Base-by-base conservation (phyloP, 2,329 filamentous ascomycete species). In the Ceratocystis ficicola region DNA sequence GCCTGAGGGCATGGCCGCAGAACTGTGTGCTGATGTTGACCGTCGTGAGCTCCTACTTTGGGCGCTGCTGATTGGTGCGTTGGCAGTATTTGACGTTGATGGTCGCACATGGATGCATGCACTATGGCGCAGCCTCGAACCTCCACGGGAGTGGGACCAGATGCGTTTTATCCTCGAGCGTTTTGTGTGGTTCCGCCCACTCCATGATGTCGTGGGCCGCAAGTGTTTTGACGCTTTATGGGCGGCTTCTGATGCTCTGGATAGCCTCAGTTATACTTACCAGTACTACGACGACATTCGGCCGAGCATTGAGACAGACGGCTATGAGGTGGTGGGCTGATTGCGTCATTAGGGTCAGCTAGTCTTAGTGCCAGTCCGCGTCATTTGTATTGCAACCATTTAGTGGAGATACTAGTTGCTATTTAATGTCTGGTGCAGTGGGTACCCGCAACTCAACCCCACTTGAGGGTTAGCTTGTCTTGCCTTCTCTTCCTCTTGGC, bases 181-280 rank as follows among this genome's bases (percentile, higher is more conserved):
- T 20, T 67, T 65, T 52, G 66, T 67, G 25, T 67, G 66, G 66
- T 67, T 67, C 44, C 63, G 66, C 4, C 63, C 66, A 3, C 48
- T 67, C 7, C 66, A 67, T 62, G 66, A 67, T 48, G 59, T 25
- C 7, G 62, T 65, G 22, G 66, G 66, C 20, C 28, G 44, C 8
- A 44, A 59, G 17, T 60, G 57, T 10, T 67, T 67, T 17, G 25
- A 63, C 3, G 20, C 50, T 20, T 30, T 67, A 3, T 67, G 66
- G 66, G 66, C 32, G 17, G 63, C 66, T 6, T 59, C 60, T 10
- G 66, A 67, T 28, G 28, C 44, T 8, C 50, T 57, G 3, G 52
- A n/a, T 5, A 57, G 22, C 52, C 32, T 30, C 28, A 12, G 12
- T 28, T n/a, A 12, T 12, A 12, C 25, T 6, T 57, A 57, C 22